Percentiles rank a stretch among this genome's conserved stretches.
Evolutionary conservation across 306 rosid species (phyloP).

Genomic region (Herpetospermum pedunculosum): DNA sequence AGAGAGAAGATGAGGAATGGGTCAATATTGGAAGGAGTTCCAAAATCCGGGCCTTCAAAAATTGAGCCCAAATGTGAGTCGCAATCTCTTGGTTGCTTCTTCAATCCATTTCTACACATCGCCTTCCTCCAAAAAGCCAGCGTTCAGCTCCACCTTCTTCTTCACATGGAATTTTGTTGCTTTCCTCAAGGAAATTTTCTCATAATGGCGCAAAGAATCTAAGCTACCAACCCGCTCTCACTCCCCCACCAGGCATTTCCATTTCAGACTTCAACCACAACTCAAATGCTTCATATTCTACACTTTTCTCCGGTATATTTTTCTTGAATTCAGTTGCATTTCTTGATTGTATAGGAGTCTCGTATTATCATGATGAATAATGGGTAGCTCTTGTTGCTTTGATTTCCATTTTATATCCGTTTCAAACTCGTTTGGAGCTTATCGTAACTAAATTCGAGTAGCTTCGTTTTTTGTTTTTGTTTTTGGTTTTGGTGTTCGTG

Average conservation of each 20-base stretch:
- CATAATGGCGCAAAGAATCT: neutral
- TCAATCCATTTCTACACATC: neutral
- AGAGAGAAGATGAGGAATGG: too few relatives aligned
- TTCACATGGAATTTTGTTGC: neutral
- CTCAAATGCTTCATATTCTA: neutral
- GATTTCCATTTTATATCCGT: neutral
- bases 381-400: neutral
- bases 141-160: neutral
- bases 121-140: slow-evolving; percentile 8
- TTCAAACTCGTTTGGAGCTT: neutral
- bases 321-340: neutral
- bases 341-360: neutral
- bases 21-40: neutral
- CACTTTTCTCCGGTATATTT: neutral
- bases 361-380: neutral
- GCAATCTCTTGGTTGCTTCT: neutral
- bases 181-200: neutral
- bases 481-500: neutral
- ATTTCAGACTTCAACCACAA: neutral
- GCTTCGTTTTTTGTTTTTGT: neutral
- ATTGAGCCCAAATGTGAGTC: neutral
- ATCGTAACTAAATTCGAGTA: neutral
- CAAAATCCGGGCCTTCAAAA: neutral
- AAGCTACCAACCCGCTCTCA: neutral
- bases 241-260: neutral